Percentiles rank a stretch among this genome's conserved stretches.
phyloP scores from a whole-genome alignment of 2,329 filamentous ascomycete species.

The Beauveria bassiana region DNA sequence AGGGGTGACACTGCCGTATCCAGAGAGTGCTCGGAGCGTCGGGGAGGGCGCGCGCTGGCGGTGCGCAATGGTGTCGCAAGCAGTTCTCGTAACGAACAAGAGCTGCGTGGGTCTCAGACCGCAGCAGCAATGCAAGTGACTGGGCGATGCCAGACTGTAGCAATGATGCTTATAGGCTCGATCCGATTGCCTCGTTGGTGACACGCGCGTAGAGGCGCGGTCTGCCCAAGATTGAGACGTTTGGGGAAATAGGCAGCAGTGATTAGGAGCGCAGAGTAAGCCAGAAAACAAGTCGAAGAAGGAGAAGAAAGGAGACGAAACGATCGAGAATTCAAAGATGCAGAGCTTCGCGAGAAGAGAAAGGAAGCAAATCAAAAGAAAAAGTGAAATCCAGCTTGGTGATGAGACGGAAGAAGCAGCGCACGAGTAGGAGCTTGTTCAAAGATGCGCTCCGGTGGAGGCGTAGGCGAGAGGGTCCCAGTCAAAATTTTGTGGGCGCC shows the following conservation, averaged over 20 bases:
- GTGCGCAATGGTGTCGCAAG: background rate
- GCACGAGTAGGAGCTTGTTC: background rate
- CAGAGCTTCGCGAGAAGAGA: background rate
- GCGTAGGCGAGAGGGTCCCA: background rate
- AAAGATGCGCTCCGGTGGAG: background rate
- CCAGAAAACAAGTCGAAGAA: too few species aligned
- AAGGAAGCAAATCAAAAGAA: background rate
- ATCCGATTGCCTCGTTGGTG: background rate
- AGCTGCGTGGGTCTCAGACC: background rate
- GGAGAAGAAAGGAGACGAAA: background rate
- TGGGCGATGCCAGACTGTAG: background rate
- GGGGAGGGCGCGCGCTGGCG: background rate
- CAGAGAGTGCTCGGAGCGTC: background rate
- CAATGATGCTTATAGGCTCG: background rate
- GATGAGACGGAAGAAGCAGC: background rate
- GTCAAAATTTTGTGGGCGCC: slow-evolving; percentile 5
- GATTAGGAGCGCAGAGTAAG: background rate
- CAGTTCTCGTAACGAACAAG: background rate
- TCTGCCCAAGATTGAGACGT: background rate
- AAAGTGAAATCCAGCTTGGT: background rate
- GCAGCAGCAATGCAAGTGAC: background rate
- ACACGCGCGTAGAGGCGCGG: background rate
- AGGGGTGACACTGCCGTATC: slow-evolving; percentile 10
- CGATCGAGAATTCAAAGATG: background rate
- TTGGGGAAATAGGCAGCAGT: background rate